Base-by-base conservation (phyloP, 1,139 yeast genomes). In the Yamadazyma triangularis region DNA sequence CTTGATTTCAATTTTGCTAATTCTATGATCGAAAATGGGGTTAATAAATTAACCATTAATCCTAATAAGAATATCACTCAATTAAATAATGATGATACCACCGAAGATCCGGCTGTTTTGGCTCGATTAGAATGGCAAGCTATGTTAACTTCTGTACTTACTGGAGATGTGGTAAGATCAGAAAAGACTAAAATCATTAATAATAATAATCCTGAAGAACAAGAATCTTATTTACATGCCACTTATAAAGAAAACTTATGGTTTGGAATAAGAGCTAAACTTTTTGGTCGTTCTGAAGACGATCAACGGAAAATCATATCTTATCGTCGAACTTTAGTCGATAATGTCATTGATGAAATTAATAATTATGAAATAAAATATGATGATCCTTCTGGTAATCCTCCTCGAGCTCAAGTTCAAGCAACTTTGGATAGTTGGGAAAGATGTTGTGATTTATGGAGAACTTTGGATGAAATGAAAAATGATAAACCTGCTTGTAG, bases 121-220 rank as follows among this genome's bases (percentile, higher is more conserved):
- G 97, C 88, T 52, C 66, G 98, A 29, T 66, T 89, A 16, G 96
- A 89, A 58, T 91, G 98, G 98, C 97, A 91, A 54, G 77, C 93
- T 0, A 87, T 91, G 96, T 66, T 91, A 28, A 74, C 86, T 3
- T 75, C 91, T 4, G 98, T 91, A 2, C 69, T 91, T 24, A 89
- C 94, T 2, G 97, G 98, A 41, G 98, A 91, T 52, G 95, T 91
- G 29, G 88, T 91, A 13, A 73, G 81, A 25, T 83, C 94, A 8
- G 98, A 91, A 53, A 91, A 89, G 59, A 81, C 93, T 3, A 82
- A 89, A 49, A 69, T 91, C 32, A 79, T 77, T 24, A 56, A 59
- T 58, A 49, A 63, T 51, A 54, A 58, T 47, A 56, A 59, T 1
- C 58, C 58, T 25, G 62, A 64, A 34, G 64, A 60, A 27, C 73